Evolutionary conservation across 2,329 filamentous ascomycete species (phyloP), one percentile per base, ranked within the genome.

Genomic region (Hymenoscyphus linearis): DNA sequence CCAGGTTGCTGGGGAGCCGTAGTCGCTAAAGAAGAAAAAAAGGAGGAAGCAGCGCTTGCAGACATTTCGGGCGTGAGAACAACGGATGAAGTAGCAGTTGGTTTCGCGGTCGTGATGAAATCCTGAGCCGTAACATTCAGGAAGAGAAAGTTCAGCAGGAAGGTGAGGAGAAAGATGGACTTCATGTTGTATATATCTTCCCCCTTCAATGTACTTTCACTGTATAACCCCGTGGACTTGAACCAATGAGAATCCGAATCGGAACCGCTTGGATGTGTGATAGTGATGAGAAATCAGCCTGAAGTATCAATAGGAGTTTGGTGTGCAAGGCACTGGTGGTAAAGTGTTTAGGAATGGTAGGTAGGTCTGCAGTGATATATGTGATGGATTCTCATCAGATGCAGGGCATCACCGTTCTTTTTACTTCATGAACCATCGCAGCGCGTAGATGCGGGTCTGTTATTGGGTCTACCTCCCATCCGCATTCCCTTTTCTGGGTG

Each of bases 41-140:
- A 62, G 0, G 69, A 68, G 25, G 69, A 69, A 55, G 65, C 72
- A 31, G 69, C 72, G 61, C 62, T 71, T 60, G 65, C 70, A 62
- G 65, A 74, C 73, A 67, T 74, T 64, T 64, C 69, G 27, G 68
- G 74, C 25, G 67, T 71, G 44, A 67, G 55, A 47, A 66, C 69
- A 40, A 67, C 63, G 10, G 60, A 58, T 54, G 66, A 64, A 31
- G 68, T 59, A 44, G 66, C 59, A 36, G 64, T 56, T 54, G 66
- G 52, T 18, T 64, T 54, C 34, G 59, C 52, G 16, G 62, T 55
- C 47, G 64, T 58, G 52, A 57, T 61, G 50, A 62, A 60, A 57
- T 65, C 58, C 62, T 71, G 70, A 55, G 69, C 69, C 55, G 62
- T 58, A 65, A 56, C 62, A 62, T 60, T 55, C 53, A 60, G 54